phyloP scores from a whole-genome alignment of 2,329 filamentous ascomycete genomes.

The Helicocarpus griseus region DNA sequence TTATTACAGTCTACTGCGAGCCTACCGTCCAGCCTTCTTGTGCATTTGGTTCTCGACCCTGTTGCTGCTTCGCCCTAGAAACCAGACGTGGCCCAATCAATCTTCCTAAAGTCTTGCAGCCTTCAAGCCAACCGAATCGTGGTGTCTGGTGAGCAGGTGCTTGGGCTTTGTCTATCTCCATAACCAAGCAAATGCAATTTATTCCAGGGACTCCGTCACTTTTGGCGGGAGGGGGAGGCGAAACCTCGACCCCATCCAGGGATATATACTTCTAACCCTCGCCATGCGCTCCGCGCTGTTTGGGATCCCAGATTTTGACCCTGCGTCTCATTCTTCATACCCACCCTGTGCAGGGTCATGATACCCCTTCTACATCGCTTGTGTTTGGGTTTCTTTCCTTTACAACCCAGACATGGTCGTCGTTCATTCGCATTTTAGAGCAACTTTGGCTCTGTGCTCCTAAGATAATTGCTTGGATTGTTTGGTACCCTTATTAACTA shows the following conservation, averaged over 20 bases:
- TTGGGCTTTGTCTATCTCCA: background rate
- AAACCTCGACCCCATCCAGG: background rate
- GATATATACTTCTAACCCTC: constrained; percentile 1
- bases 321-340: background rate
- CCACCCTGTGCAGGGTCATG: background rate
- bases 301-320: background rate
- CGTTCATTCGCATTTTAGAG: background rate
- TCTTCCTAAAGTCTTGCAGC: no score
- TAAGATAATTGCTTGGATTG: background rate
- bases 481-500: background rate
- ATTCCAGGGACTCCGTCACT: background rate
- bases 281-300: background rate
- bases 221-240: background rate
- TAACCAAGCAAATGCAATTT: background rate
- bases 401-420: constrained; percentile 1
- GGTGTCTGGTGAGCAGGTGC: background rate
- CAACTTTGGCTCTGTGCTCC: background rate
- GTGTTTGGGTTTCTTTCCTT: constrained; percentile 3
- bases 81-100: constrained; percentile 5
- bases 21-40: background rate
- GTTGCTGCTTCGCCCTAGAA: background rate
- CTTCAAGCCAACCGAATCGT: constrained; percentile 1
- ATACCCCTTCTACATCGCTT: background rate
- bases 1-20: no score
- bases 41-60: background rate